Evolutionary conservation across 164 flowering plant genomes (phyloP), one percentile per base, ranked within the genome.

Genomic region (Stephania japonica): DNA sequence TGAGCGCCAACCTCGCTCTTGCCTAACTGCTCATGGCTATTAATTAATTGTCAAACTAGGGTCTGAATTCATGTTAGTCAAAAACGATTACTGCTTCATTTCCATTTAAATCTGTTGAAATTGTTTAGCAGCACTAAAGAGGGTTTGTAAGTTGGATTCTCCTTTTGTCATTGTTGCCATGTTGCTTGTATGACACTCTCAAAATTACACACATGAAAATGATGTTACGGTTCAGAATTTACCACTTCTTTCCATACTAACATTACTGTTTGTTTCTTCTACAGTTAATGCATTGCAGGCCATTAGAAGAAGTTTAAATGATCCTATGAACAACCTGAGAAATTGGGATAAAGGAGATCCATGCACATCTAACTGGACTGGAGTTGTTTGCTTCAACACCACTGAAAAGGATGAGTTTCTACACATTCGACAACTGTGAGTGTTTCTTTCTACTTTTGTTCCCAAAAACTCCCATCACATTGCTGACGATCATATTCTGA

Each of bases 281-380:
- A 81, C 90, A 92, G 97, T 85, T 25, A 70, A 38, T 6, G 93
- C 94, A 66, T 80, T 92, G 80, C 69, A 61, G 21, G 79, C 84
- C 42, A 83, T 90, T 72, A 86, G 69, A 79, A 72, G 56, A 27
- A 83, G 81, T 65, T 83, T 93, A 80, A 62, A 67, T 23, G 98
- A 93, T 85, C 84, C 87, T 27, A 70, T 74, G 59, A 72, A 77
- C 67, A 77, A 81, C 72, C 84, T 93, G 44, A 75, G 68, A 21
- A 82, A 78, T 63, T 93, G 98, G 98, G 79, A 73, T 24, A 59
- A 50, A 32, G 90, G 97, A 42, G 98, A 93, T 80, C 97, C 98
- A 27, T 93, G 98, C 70, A 76, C 79, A 42, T 79, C 91, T 21
- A 87, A 88, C 43, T 93, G 98, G 98, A 88, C 86, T 0, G 97